Conservation (phyloP, 208 protist species). For the Wallacemonas collosoma region DNA sequence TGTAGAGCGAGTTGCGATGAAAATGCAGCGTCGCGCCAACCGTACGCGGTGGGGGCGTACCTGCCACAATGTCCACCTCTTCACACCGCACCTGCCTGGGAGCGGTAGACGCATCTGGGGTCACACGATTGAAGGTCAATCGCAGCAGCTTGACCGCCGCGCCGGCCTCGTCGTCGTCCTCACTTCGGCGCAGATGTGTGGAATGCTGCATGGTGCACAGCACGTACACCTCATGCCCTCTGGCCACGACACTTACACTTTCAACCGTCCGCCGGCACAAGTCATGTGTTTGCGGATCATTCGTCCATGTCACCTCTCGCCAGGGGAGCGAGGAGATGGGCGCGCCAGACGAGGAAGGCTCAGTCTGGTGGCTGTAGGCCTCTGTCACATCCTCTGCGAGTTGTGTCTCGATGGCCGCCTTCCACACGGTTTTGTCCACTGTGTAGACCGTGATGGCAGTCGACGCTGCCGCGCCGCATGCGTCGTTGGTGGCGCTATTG, state of each 20-base stretch:
- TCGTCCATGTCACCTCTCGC: conserved; percentile 10
- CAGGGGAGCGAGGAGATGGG: conserved; percentile 17
- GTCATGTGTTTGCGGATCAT: neutral
- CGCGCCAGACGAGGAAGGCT: no score
- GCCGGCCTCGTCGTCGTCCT: conserved; percentile 12
- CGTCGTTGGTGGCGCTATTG: conserved; percentile 20
- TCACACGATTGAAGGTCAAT: conserved; percentile 22
- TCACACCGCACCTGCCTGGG: conserved; percentile 30
- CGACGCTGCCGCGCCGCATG: neutral
- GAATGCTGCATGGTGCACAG: neutral
- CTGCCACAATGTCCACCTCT: conserved; percentile 42
- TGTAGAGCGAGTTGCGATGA: conserved; percentile 52
- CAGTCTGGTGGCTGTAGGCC: neutral
- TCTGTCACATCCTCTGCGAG: conserved; percentile 3
- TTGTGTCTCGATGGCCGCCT: neutral
- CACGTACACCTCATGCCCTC: neutral
- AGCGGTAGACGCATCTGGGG: neutral
- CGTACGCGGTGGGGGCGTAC: conserved; percentile 36
- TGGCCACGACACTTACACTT: neutral
- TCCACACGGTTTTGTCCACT: conserved; percentile 13
- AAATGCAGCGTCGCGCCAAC: conserved; percentile 47
- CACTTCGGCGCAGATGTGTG: neutral
- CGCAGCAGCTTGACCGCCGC: conserved; percentile 37
- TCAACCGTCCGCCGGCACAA: neutral
- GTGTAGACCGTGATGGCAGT: conserved; percentile 18